Evolutionary conservation across 2,329 filamentous ascomycete genomes (phyloP), one percentile per base, ranked within the genome.

Genomic region (Stagonosporopsis chrysanthemi): DNA sequence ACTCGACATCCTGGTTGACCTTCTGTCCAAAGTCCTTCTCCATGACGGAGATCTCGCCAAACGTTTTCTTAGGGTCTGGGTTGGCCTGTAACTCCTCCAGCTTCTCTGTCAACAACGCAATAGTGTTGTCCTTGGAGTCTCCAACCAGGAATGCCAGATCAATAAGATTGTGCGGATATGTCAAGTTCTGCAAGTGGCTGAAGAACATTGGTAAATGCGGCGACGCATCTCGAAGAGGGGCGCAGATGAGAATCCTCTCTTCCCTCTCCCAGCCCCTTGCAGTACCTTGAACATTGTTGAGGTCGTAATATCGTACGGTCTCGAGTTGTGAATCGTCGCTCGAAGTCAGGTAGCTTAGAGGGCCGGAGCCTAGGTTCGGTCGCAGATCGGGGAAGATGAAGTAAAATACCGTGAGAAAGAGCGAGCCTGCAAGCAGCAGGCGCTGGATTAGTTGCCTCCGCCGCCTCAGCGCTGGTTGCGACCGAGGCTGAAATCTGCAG

Each of bases 21-120:
- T 94, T 94, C 76, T 99, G 95, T 3, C 95, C 95, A 80, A 99
- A 99, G 76, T 99, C 94, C 80, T 99, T 99, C 79, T 98, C 92
- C 64, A 99, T 93, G 58, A 99, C 95, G 0, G 92, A 97, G 56
- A 99, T 95, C 79, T 99, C 95, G 59, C 95, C 95, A 73, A 93
- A 99, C 15, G 90, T 88, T 78, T 93, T 88, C 67, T 87, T 88
- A 11, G 89, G 87, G 67, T 97, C 90, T 22, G 88, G 82, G 60
- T 95, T 86, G 23, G 86, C 87, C 78, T 99, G 95, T 14, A 97
- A 84, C 38, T 88, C 86, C 66, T 91, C 86, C 50, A 99, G 80
- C 69, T 90, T 88, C 56, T 90, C 82, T 5, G 88, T 86, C 47
- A 99, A 84, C 43, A 95, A 83, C 29, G 86, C 78, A 35, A 97